These are phyloP conservation scores for Alternaria infectoria DNA, from an alignment of 2,329 filamentous ascomycete genomes.

Conservation along the genomic window DNA sequence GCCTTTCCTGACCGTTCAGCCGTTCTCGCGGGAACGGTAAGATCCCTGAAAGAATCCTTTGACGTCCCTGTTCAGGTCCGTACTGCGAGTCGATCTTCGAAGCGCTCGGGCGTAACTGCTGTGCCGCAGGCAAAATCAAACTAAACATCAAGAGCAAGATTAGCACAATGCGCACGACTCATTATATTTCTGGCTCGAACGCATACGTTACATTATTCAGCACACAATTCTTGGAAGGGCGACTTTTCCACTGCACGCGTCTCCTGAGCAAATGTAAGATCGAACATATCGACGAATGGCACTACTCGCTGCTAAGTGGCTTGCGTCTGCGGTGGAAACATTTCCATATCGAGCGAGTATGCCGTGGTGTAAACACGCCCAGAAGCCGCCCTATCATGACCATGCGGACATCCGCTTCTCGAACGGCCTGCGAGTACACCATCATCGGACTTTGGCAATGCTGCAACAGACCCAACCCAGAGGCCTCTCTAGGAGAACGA, in stretches of 20 bases:
- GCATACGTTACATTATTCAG: not conserved
- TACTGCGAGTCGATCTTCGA: conserved; percentile 7
- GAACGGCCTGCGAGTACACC: conserved; percentile 4
- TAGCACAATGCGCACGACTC: not conserved
- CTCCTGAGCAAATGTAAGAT: not conserved
- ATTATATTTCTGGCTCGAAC: not conserved
- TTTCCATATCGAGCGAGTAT: not conserved
- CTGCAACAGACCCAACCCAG: not conserved
- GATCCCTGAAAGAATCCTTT: conserved; percentile 15
- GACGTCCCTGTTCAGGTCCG: conserved; percentile 6
- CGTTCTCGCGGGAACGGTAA: conserved; percentile 19
- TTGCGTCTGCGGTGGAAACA: conserved; percentile 8
- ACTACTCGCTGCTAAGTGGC: conserved; percentile 7
- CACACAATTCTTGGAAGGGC: not conserved
- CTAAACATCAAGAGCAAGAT: not conserved
- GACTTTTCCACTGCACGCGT: not conserved
- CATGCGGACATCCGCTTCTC: conserved; percentile 2
- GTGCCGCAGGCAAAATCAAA: conserved; percentile 2
- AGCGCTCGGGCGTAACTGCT: conserved; percentile 12
- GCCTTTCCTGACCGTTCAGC: conserved; percentile 5
- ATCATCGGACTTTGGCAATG: not conserved
- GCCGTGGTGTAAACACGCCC: not conserved
- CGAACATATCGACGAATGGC: conserved; percentile 7
- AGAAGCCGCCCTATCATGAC: conserved; percentile 5
- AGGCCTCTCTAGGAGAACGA: conserved; percentile 5